Conservation (phyloP, 225 moss, liverwort and hornwort species). For the Thuidium tamariscinum region DNA sequence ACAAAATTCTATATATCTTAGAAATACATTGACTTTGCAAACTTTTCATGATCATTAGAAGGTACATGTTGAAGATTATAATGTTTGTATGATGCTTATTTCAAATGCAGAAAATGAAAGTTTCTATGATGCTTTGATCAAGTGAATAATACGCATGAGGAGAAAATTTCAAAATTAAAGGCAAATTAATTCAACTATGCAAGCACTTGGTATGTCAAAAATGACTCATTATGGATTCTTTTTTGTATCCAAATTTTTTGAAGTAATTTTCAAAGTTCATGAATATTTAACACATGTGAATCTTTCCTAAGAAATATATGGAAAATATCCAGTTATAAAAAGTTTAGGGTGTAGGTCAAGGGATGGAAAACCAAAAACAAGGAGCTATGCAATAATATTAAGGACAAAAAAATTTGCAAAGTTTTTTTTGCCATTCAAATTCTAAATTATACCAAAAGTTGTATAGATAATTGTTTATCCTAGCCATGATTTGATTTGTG, state of each 20-base stretch:
- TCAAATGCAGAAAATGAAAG: no score
- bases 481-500: neutral
- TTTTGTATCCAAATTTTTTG: no score
- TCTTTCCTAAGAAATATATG: neutral
- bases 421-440: neutral
- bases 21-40: neutral
- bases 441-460: neutral
- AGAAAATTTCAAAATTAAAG: no score
- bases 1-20: neutral
- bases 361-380: neutral
- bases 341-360: accelerated
- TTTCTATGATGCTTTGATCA: no score
- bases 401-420: no score
- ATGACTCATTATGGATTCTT: no score
- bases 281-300: no score
- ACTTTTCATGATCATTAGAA: neutral
- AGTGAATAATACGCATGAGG: no score
- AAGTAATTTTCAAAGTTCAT: no score
- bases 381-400: neutral
- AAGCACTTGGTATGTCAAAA: no score
- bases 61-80: neutral
- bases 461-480: no score
- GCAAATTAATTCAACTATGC: no score
- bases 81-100: neutral
- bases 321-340: neutral